Base-by-base conservation (phyloP, 1,139 yeast genomes). In the Candida neerlandica region DNA sequence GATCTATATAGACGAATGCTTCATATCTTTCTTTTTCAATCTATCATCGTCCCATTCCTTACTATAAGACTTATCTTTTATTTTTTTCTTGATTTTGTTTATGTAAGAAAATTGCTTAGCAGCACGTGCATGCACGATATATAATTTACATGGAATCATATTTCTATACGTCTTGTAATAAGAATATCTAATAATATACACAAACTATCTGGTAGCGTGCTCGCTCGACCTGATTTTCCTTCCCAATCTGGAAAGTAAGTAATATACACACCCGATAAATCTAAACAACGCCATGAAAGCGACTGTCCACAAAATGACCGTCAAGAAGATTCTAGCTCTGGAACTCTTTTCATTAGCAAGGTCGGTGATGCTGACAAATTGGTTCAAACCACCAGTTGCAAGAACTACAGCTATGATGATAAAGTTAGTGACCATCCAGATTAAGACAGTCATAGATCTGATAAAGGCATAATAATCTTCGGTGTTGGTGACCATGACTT, bases 401-500 rank as follows among this genome's bases (percentile, higher is more conserved):
- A 87, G 76, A 2, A 89, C 91, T 9, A 86, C 75, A 5, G 94
- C 89, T 46, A 86, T 80, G 43, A 89, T 74, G 19, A 84, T 76
- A 53, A 86, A 86, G 64, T 89, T 89, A 16, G 90, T 78, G 50
- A 88, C 70, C 66, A 89, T 82, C 96, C 96, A 89, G 14, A 85
- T 70, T 53, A 89, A 77, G 35, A 89, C 89, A 9, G 92, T 84
- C 78, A 87, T 80, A 4, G 96, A 88, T 66, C 96, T 80, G 64
- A 89, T 78, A 57, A 85, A 79, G 0, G 95, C 95, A 65, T 85
- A 88, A 67, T 86, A 89, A 65, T 86, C 88, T 58, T 88, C 88
- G 50, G 79, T 72, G 23, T 64, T 51, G 6, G 70, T 59, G 12
- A 52, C 86, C 23, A 67, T 67, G n/a, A 72, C 69, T n/a, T 72